Evolutionary conservation across 441 rosid species (phyloP).

Genomic region (Gossypium trilobum): DNA sequence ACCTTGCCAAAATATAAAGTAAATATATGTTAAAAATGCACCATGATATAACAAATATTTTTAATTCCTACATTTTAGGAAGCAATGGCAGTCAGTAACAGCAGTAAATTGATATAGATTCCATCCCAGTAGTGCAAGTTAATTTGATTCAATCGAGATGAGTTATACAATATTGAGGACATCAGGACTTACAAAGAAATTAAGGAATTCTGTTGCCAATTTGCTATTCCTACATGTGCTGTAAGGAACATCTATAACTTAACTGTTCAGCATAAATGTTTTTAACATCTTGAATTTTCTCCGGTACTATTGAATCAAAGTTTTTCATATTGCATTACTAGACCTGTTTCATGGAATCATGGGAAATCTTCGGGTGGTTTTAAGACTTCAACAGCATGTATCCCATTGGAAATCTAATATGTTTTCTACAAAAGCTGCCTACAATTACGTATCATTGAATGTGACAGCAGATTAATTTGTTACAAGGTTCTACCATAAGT

Average conservation of each 20-base stretch:
- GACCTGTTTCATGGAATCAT: not conserved
- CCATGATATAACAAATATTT: conserved; percentile 9
- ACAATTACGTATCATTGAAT: not conserved
- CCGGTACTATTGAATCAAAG: not conserved
- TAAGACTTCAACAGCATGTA: not conserved
- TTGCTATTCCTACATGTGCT: not conserved
- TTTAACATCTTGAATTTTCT: not conserved
- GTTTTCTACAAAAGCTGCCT: not conserved
- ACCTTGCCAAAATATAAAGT: conserved; percentile 49
- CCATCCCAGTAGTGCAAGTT: not conserved
- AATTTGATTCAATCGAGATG: conserved; percentile 1
- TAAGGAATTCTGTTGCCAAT: not conserved
- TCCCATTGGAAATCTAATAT: not conserved
- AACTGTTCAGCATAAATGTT: not conserved
- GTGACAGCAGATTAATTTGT: not conserved
- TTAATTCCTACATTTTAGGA: conserved; percentile 7
- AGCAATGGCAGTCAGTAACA: conserved; percentile 1
- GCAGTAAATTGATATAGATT: not conserved
- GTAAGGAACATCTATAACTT: not conserved
- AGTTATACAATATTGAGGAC: not conserved
- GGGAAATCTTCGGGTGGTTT: not conserved
- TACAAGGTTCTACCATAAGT: not conserved
- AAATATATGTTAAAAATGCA: conserved; percentile 35
- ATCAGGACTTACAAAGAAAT: not conserved
- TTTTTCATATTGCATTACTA: not conserved